A percentile compares a stretch with the other conserved stretches of the same genome.
Conservation (phyloP, 352 stramenopile species). For the Albugo candida region DNA sequence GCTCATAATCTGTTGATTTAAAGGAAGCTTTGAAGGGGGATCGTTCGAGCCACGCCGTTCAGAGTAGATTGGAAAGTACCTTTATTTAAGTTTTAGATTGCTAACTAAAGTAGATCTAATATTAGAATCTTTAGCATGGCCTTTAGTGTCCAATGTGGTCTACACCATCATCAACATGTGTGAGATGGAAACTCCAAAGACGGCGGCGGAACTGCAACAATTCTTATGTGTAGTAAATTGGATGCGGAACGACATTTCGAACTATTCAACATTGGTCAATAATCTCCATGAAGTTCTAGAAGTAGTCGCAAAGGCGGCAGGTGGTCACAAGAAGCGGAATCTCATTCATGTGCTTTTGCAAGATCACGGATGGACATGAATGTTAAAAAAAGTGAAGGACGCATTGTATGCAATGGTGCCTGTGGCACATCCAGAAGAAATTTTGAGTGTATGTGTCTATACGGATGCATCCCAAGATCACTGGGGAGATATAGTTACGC, state of each 20-base stretch:
- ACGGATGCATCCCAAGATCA: conserved; percentile 9
- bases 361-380: conserved; percentile 1
- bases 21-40: no score
- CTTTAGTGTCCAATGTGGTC: no score
- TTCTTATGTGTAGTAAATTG: conserved; percentile 13
- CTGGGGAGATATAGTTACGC: no score
- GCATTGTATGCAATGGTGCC: conserved; percentile 7
- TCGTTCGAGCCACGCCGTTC: no score
- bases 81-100: no score
- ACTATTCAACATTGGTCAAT: conserved; percentile 6
- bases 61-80: no score
- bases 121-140: no score
- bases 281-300: conserved; percentile 6
- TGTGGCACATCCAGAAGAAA: conserved; percentile 6
- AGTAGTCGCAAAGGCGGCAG: background rate
- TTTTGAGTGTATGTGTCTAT: conserved; percentile 8
- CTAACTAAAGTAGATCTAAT: no score
- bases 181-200: conserved; percentile 1
- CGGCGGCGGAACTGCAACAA: conserved; percentile 11
- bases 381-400: conserved; percentile 2
- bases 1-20: no score
- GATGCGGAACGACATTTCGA: conserved; percentile 15
- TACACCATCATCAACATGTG: no score
- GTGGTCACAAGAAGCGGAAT: conserved; percentile 7
- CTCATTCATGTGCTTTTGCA: conserved; percentile 2